Evolutionary conservation across 495 filamentous ascomycete species (phyloP).

Genomic region (Penicillium alfredii): DNA sequence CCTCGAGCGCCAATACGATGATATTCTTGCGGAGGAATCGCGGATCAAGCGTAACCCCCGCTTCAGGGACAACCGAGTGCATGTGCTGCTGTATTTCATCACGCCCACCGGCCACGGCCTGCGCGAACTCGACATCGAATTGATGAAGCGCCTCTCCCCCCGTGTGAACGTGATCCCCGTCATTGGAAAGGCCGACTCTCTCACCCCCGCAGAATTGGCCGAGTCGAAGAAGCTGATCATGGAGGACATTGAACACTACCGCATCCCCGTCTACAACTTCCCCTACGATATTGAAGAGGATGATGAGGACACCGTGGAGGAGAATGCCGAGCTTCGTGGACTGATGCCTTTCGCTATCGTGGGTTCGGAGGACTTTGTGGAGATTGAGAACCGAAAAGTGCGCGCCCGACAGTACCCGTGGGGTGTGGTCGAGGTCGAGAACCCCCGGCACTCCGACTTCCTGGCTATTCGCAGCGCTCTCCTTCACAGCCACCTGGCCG

Average conservation of each 20-base stretch:
- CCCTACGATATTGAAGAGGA: constrained; percentile 99
- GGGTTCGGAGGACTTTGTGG: constrained; percentile 89
- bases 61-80: constrained; percentile 97
- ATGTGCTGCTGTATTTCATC: constrained; percentile 98
- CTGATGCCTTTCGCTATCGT: constrained; percentile 99
- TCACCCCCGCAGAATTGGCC: constrained; percentile 92
- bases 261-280: constrained; percentile 99
- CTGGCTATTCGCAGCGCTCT: constrained; percentile 93
- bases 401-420: constrained; percentile 96
- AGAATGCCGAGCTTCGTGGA: constrained; percentile 93
- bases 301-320: constrained; percentile 97
- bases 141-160: constrained; percentile 98
- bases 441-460: constrained; percentile 98
- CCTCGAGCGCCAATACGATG: constrained; percentile 97
- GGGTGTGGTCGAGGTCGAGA: constrained; percentile 98
- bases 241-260: constrained; percentile 99
- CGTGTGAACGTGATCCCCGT: constrained; percentile 99
- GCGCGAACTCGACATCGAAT: constrained; percentile 96
- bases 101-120: constrained; percentile 97
- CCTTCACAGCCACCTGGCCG: constrained; percentile 92
- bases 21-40: constrained; percentile 97
- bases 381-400: constrained; percentile 87
- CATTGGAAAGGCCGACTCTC: constrained; percentile 95
- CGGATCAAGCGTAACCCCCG: constrained; percentile 99
- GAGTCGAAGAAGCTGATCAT: constrained; percentile 99